Conservation (phyloP, 768 basidiomycete species). For the Termitomyces heimii region DNA sequence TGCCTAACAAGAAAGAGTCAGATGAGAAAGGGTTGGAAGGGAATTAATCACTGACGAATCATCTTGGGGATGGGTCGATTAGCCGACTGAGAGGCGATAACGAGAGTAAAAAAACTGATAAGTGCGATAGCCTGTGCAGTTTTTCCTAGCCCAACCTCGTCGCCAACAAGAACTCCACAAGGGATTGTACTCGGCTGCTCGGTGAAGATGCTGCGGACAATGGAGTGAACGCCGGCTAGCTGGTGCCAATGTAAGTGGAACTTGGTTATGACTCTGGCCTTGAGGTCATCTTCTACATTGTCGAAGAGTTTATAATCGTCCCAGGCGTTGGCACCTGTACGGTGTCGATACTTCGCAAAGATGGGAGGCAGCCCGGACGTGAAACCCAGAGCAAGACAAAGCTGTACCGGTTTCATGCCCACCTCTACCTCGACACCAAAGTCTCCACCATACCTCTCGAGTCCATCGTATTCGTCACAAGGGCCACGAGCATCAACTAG, state of each 20-base stretch:
- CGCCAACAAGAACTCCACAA: slow-evolving; percentile 17
- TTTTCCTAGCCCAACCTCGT: slow-evolving; percentile 28
- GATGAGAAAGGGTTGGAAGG: background rate
- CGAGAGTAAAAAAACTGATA: slow-evolving; percentile 16
- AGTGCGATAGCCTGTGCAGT: slow-evolving; percentile 16
- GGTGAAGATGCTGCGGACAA: slow-evolving; percentile 12
- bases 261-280: background rate
- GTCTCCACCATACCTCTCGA: background rate
- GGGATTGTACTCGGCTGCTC: background rate
- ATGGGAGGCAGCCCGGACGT: slow-evolving; percentile 5
- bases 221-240: slow-evolving; percentile 16
- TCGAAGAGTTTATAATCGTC: background rate
- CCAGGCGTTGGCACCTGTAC: slow-evolving; percentile 16
- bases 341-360: slow-evolving; percentile 17
- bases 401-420: slow-evolving; percentile 1
- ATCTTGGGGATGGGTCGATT: background rate
- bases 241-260: slow-evolving; percentile 21
- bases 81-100: background rate
- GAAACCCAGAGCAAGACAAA: slow-evolving; percentile 17
- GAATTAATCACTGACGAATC: background rate
- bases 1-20: background rate
- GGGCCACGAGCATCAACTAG: no score
- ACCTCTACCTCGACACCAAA: slow-evolving; percentile 6
- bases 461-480: no score
- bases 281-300: background rate